These are phyloP conservation scores for Cylindrotheca fusiformis DNA, from an alignment of 108 stramenopile genomes.

Conservation along the genomic window DNA sequence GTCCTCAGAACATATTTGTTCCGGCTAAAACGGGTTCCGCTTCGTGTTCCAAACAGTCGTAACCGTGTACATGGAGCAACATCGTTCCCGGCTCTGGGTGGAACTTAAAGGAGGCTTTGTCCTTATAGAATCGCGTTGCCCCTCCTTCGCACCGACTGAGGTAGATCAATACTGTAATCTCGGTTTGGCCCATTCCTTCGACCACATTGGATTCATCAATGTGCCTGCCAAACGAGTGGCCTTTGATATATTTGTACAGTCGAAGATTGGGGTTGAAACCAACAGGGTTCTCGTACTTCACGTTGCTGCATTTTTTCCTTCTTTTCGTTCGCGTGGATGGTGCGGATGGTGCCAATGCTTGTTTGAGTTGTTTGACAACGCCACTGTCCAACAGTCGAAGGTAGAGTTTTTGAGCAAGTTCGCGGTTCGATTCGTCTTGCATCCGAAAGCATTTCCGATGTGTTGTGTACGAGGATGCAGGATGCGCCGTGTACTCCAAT, in stretches of 20 bases:
- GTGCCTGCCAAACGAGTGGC: slow-evolving; percentile 86
- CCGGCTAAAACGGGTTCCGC: slow-evolving; percentile 80
- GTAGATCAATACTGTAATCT: slow-evolving; percentile 86
- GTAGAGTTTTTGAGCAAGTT: slow-evolving; percentile 41
- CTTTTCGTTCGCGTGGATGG: background rate
- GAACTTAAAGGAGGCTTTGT: slow-evolving; percentile 43
- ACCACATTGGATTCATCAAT: slow-evolving; percentile 67
- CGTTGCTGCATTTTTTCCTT: slow-evolving; percentile 15
- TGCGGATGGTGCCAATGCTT: slow-evolving; percentile 19
- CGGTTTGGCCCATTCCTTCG: slow-evolving; percentile 42
- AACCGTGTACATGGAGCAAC: slow-evolving; percentile 85
- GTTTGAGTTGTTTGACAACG: slow-evolving; percentile 23
- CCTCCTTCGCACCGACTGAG: slow-evolving; percentile 67
- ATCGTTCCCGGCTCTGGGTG: slow-evolving; percentile 65
- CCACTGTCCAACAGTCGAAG: slow-evolving; percentile 21
- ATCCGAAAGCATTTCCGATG: slow-evolving; percentile 75
- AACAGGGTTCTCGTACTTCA: slow-evolving; percentile 40
- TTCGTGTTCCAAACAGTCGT: slow-evolving; percentile 81
- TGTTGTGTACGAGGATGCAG: slow-evolving; percentile 63
- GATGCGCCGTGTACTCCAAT: slow-evolving; percentile 60
- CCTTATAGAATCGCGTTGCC: slow-evolving; percentile 67
- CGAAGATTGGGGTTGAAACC: slow-evolving; percentile 87
- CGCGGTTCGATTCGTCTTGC: slow-evolving; percentile 47
- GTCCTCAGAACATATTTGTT: slow-evolving; percentile 84
- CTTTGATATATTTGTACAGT: slow-evolving; percentile 78